Conservation (phyloP, 2,329 filamentous ascomycete genomes). For the Hypoxylon sp. region DNA sequence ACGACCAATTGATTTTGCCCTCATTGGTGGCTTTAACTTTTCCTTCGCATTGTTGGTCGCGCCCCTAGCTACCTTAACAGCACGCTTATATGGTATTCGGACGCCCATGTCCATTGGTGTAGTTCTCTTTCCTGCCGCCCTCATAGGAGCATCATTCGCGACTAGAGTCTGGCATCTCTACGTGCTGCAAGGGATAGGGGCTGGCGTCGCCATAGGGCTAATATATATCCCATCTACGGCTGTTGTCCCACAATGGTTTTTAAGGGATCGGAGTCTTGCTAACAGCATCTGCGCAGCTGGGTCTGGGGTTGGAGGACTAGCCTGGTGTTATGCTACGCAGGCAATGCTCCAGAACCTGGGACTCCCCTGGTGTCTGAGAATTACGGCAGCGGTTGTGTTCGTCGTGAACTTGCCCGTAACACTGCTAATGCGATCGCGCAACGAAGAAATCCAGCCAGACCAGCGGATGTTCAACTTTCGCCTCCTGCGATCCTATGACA, state of each 20-base stretch:
- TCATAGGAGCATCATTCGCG: slow-evolving; percentile 3
- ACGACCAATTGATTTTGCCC: slow-evolving; percentile 2
- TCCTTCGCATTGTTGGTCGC: slow-evolving; percentile 2
- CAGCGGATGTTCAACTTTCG: slow-evolving; percentile 6
- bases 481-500: slow-evolving; percentile 2
- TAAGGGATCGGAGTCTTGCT: slow-evolving; percentile 3
- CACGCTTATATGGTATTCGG: neutral
- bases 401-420: neutral
- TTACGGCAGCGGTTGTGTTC: slow-evolving; percentile 1
- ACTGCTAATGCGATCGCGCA: neutral
- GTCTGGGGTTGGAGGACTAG: slow-evolving; percentile 1
- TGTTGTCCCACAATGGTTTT: slow-evolving; percentile 11
- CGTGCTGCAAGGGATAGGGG: neutral
- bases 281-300: slow-evolving; percentile 10
- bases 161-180: slow-evolving; percentile 11
- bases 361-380: slow-evolving; percentile 1
- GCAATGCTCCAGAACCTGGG: slow-evolving; percentile 2
- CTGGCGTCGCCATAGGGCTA: slow-evolving; percentile 2
- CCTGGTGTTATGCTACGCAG: neutral
- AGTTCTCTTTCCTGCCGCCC: neutral
- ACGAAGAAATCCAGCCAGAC: neutral
- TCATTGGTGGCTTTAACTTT: slow-evolving; percentile 13
- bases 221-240: slow-evolving; percentile 9
- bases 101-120: slow-evolving; percentile 2
- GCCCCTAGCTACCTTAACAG: neutral